Conservation (phyloP, 208 protist genomes). For the Leishmania guyanensis region DNA sequence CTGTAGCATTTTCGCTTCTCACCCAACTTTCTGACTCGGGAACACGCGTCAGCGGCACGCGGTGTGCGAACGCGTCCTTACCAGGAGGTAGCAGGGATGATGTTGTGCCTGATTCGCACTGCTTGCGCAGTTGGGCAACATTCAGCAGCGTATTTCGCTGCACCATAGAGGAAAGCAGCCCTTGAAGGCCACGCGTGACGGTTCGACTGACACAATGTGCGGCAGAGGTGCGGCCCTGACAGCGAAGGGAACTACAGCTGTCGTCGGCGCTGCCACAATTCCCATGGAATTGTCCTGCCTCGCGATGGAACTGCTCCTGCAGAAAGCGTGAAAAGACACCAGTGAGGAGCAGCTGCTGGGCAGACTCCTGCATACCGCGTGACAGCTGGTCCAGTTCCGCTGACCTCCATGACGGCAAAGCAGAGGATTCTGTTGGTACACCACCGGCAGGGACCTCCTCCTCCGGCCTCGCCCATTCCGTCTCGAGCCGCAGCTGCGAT, state of each 20-base stretch:
- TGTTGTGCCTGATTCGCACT: not conserved
- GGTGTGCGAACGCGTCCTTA: conserved; percentile 3
- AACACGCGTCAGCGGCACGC: conserved; percentile 31
- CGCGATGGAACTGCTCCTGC: conserved; percentile 48
- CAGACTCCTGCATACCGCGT: conserved; percentile 39
- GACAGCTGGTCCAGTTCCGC: conserved; percentile 30
- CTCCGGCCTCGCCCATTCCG: not conserved
- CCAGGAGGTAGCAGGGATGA: not conserved
- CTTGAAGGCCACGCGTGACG: conserved; percentile 8
- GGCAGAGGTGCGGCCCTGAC: not conserved
- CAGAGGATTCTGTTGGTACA: not conserved
- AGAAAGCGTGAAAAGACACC: conserved; percentile 39
- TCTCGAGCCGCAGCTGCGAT: conserved; percentile 33
- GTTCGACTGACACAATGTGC: conserved; percentile 2
- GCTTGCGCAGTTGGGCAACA: conserved; percentile 2
- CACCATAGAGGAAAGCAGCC: conserved; percentile 9
- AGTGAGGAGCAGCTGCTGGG: conserved; percentile 32
- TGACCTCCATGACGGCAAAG: conserved; percentile 6
- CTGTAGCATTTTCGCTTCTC: not conserved
- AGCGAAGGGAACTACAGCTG: not conserved
- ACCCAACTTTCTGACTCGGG: conserved; percentile 27
- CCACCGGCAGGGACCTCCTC: conserved; percentile 10
- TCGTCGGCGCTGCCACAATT: not conserved
- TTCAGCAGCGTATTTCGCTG: conserved; percentile 16
- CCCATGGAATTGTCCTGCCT: conserved; percentile 14